Conservation (phyloP, 805 yeast genomes). For the Wickerhamiella vanderwaltii region DNA sequence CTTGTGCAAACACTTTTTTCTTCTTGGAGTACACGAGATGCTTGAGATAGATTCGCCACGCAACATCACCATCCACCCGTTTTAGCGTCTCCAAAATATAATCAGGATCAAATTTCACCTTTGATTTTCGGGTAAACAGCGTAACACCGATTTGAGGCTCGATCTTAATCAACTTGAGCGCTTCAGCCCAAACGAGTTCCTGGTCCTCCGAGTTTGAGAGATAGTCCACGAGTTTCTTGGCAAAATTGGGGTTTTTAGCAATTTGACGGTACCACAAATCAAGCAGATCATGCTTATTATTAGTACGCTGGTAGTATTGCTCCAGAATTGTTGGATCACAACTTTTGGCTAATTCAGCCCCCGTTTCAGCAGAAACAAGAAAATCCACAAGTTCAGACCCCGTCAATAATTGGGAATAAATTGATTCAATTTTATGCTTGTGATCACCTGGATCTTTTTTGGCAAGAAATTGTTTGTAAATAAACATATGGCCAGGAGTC, state of each 20-base stretch:
- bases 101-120: conserved; percentile 22
- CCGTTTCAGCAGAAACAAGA: conserved; percentile 12
- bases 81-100: conserved; percentile 25
- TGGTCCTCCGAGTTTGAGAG: conserved; percentile 21
- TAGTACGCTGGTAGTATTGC: neutral
- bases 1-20: conserved; percentile 22
- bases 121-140: conserved; percentile 24
- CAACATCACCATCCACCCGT: conserved; percentile 25
- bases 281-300: conserved; percentile 15
- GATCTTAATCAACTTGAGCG: conserved; percentile 26
- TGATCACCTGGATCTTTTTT: neutral
- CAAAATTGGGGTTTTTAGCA: conserved; percentile 18
- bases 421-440: conserved; percentile 5
- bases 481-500: neutral
- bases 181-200: conserved; percentile 30
- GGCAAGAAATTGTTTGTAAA: neutral
- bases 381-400: conserved; percentile 14
- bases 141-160: conserved; percentile 26
- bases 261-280: conserved; percentile 23
- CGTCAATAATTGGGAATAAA: conserved; percentile 10
- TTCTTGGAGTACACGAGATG: conserved; percentile 24
- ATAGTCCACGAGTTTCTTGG: conserved; percentile 22
- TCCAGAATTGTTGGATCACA: neutral
- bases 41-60: conserved; percentile 29
- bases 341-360: conserved; percentile 4